phyloP scores from a whole-genome alignment of 768 basidiomycete species.

The Macrolepiota albuminosa region DNA sequence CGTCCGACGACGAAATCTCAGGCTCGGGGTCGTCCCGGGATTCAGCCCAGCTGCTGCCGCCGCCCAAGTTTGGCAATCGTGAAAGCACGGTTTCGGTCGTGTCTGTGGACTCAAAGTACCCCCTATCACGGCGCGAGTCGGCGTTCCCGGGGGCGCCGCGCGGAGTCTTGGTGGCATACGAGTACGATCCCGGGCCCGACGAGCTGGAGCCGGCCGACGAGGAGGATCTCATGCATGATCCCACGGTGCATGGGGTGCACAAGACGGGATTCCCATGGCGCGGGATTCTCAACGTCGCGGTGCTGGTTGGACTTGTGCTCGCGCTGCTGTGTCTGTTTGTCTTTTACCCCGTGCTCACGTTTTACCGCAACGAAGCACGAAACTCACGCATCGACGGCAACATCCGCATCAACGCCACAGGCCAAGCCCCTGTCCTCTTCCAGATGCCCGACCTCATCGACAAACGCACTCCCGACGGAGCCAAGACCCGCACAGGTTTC shows the following conservation, averaged over 20 bases:
- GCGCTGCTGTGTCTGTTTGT: conserved; percentile 73
- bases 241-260: conserved; percentile 27
- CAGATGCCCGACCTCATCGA: conserved; percentile 66
- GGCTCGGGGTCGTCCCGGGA: conserved; percentile 5
- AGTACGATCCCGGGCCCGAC: conserved; percentile 62
- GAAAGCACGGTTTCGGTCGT: conserved; percentile 7
- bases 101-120: conserved; percentile 18
- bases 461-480: conserved; percentile 56
- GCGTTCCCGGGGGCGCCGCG: conserved; percentile 21
- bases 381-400: conserved; percentile 55
- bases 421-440: conserved; percentile 58
- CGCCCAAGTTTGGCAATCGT: not conserved
- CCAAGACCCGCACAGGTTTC: conserved; percentile 59
- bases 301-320: conserved; percentile 57
- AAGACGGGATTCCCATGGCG: conserved; percentile 38
- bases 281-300: conserved; percentile 59
- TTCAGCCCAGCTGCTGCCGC: not conserved
- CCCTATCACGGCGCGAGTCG: conserved; percentile 11
- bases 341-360: conserved; percentile 68
- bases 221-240: conserved; percentile 76
- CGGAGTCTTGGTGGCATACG: conserved; percentile 56
- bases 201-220: conserved; percentile 54
- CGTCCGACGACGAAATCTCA: conserved; percentile 15
- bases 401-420: conserved; percentile 56
- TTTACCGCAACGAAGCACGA: conserved; percentile 33